Percentiles rank a stretch among this genome's conserved stretches.
Conservation (phyloP, 208 protist species). For the Porcisia deanei region DNA sequence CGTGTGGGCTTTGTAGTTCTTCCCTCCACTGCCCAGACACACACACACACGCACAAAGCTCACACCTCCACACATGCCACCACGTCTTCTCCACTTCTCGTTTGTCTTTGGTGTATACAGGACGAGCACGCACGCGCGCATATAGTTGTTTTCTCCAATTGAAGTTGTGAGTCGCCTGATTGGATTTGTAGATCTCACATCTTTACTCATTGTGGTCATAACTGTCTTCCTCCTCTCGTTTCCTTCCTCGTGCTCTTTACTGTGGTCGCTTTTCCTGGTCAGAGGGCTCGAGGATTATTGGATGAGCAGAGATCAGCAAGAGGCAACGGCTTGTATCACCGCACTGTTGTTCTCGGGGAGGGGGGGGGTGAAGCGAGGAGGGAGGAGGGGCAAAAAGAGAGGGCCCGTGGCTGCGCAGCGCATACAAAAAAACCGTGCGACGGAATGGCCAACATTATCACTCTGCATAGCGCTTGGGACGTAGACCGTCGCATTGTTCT, state of each 20-base stretch:
- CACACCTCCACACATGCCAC: too few relatives aligned
- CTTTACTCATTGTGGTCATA: not conserved
- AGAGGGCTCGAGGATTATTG: not conserved
- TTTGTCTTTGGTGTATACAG: too few relatives aligned
- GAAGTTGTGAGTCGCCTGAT: not conserved
- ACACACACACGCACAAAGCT: too few relatives aligned
- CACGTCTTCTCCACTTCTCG: too few relatives aligned
- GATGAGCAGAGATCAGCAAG: not conserved
- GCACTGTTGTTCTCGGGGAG: not conserved
- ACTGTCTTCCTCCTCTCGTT: not conserved
- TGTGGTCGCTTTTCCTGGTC: not conserved
- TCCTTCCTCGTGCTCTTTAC: not conserved
- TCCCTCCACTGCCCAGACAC: too few relatives aligned
- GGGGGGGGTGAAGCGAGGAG: too few relatives aligned
- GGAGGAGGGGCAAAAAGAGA: not conserved
- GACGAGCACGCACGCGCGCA: too few relatives aligned
- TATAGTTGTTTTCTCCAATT: not conserved
- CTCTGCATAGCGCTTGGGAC: constrained; percentile 77
- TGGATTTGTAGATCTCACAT: not conserved
- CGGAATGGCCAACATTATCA: constrained; percentile 41
- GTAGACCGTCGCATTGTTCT: constrained; percentile 87
- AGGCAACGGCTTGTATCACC: not conserved
- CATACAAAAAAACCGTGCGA: not conserved
- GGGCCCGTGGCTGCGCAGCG: not conserved
- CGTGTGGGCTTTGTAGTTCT: too few relatives aligned